Percentiles rank a stretch among this genome's conserved stretches.
Conservation (phyloP, 257 asterid genomes). For the Plectranthus barbatus region DNA sequence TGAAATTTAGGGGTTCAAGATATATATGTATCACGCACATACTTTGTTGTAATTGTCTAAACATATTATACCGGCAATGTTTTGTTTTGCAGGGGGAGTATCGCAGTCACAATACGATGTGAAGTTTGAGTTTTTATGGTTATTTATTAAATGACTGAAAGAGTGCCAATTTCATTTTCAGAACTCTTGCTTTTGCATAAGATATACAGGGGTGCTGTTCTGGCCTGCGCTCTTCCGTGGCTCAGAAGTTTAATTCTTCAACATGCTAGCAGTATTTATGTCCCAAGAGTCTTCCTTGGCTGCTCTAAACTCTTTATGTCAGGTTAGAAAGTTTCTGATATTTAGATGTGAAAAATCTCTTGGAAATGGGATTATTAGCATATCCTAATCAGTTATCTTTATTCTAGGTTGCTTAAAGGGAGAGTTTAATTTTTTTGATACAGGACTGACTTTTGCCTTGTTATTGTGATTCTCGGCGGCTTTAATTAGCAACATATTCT, state of each 20-base stretch:
- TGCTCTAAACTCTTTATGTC: conserved; percentile 73
- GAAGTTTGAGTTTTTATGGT: not conserved
- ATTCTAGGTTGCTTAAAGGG: not conserved
- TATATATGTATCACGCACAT: not conserved
- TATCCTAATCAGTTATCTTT: not conserved
- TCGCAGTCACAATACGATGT: not conserved
- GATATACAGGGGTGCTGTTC: conserved; percentile 71
- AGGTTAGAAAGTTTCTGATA: conserved; percentile 37
- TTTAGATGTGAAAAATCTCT: not conserved
- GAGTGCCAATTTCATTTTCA: not conserved
- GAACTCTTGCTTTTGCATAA: not conserved
- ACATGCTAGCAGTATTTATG: conserved; percentile 77
- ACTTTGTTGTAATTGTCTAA: not conserved
- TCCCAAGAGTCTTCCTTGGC: conserved; percentile 83
- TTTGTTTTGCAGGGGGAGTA: not conserved
- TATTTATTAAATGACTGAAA: not conserved
- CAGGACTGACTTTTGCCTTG: no score
- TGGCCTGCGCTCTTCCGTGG: conserved; percentile 97
- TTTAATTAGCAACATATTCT: no score
- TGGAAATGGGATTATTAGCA: not conserved
- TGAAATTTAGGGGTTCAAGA: not conserved
- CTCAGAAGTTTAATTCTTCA: conserved; percentile 72
- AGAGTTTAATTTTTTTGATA: no score
- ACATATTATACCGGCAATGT: not conserved
- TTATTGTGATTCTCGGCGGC: no score